phyloP scores from a whole-genome alignment of 2,329 filamentous ascomycete species.

The Colletotrichum tamarilloi region DNA sequence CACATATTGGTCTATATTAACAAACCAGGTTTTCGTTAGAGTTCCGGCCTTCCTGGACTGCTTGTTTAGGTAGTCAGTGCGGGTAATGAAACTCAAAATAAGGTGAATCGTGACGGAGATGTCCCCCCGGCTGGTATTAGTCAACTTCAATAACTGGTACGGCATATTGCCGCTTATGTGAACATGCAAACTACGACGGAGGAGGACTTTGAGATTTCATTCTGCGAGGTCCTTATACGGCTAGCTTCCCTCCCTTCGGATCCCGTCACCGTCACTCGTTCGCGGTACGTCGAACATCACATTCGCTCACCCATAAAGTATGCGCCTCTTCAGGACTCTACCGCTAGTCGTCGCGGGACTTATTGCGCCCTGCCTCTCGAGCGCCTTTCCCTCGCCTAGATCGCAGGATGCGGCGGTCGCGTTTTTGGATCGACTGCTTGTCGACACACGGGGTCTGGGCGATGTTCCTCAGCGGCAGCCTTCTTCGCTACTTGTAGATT shows the following conservation, averaged over 20 bases:
- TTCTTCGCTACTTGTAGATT: constrained; percentile 45
- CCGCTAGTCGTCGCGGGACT: not conserved
- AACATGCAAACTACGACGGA: not conserved
- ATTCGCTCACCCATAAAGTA: not conserved
- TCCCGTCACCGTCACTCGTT: not conserved
- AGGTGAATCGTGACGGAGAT: not conserved
- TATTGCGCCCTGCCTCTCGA: not conserved
- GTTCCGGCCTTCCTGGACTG: no score
- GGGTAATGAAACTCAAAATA: not conserved
- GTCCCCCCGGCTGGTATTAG: not conserved
- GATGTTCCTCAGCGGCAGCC: not conserved
- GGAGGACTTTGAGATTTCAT: no score
- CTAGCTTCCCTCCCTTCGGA: not conserved
- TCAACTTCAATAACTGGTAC: not conserved
- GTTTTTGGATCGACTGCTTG: not conserved
- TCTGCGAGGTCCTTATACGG: not conserved
- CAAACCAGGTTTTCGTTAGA: not conserved
- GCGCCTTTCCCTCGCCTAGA: not conserved
- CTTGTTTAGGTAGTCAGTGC: not conserved
- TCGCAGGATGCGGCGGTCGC: not conserved
- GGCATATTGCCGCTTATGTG: not conserved
- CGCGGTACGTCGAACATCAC: not conserved
- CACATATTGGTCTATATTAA: not conserved
- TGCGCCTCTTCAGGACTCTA: not conserved
- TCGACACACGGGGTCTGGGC: not conserved